Conservation (phyloP, 352 stramenopile species). For the Phytopythium litorale region DNA sequence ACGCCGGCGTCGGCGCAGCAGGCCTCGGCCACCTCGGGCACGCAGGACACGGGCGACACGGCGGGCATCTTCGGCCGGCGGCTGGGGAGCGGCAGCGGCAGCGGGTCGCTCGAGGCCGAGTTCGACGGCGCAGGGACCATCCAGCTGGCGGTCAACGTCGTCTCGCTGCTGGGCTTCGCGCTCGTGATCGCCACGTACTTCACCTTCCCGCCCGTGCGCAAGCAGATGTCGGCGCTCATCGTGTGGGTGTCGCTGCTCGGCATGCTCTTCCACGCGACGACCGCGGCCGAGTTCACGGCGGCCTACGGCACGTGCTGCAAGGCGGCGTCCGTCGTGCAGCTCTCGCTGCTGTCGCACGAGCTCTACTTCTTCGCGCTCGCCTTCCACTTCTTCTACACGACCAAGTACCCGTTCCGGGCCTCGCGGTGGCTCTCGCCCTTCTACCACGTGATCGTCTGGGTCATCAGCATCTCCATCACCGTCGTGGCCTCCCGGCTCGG, state of each 20-base stretch:
- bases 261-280: conserved; percentile 73
- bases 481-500: conserved; percentile 48
- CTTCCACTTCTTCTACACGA: conserved; percentile 87
- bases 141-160: conserved; percentile 51
- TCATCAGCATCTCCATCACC: conserved; percentile 37
- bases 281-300: conserved; percentile 43
- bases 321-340: conserved; percentile 57
- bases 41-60: conserved; percentile 16
- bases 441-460: conserved; percentile 73
- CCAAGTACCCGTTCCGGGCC: conserved; percentile 82
- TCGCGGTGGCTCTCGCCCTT: conserved; percentile 61
- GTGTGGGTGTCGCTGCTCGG: conserved; percentile 82
- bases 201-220: conserved; percentile 75
- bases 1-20: conserved; percentile 14
- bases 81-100: conserved; percentile 9
- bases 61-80: conserved; percentile 27
- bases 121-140: conserved; percentile 54
- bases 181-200: conserved; percentile 81
- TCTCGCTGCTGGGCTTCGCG: conserved; percentile 70
- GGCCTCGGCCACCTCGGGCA: conserved; percentile 12
- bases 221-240: conserved; percentile 74
- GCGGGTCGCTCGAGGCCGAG: conserved; percentile 33
- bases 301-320: conserved; percentile 59
- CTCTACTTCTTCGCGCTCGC: conserved; percentile 85
- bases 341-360: conserved; percentile 72